A percentile compares a stretch with the other conserved stretches of the same genome.
Evolutionary conservation across 2,329 filamentous ascomycete species (phyloP).

Genomic region (Akanthomyces muscarius): DNA sequence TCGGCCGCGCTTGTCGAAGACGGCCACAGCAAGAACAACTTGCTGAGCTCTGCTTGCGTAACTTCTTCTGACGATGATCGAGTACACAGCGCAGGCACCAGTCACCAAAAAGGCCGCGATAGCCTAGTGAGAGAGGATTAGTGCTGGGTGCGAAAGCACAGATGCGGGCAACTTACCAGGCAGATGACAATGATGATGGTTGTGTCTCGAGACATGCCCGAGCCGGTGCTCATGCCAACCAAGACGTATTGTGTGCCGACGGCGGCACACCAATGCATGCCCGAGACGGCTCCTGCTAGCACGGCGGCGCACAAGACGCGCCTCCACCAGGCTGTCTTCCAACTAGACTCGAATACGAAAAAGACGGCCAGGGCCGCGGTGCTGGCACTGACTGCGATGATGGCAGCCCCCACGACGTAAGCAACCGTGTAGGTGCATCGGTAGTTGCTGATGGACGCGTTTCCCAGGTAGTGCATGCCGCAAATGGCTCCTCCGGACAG

Average conservation of each 20-base stretch:
- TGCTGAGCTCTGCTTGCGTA: conserved; percentile 59
- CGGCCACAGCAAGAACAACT: conserved; percentile 55
- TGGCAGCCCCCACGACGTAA: conserved; percentile 63
- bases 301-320: conserved; percentile 61
- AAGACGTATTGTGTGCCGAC: conserved; percentile 66
- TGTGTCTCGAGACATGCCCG: conserved; percentile 53
- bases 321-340: conserved; percentile 78
- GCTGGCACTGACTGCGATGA: conserved; percentile 71
- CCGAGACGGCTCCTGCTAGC: conserved; percentile 70
- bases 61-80: conserved; percentile 47
- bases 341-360: conserved; percentile 70
- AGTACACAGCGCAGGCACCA: conserved; percentile 50
- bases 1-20: conserved; percentile 63
- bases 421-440: conserved; percentile 54
- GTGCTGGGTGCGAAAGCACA: not conserved
- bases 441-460: conserved; percentile 78
- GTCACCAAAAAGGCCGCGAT: conserved; percentile 59
- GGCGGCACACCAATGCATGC: conserved; percentile 83
- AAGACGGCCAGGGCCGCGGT: conserved; percentile 68
- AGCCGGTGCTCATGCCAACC: conserved; percentile 29
- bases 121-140: conserved; percentile 24
- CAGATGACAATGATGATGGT: conserved; percentile 72
- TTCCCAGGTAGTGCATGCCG: conserved; percentile 86
- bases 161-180: conserved; percentile 31
- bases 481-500: conserved; percentile 72